phyloP scores from a whole-genome alignment of 805 yeast genomes.

The Starmerella vitae region DNA sequence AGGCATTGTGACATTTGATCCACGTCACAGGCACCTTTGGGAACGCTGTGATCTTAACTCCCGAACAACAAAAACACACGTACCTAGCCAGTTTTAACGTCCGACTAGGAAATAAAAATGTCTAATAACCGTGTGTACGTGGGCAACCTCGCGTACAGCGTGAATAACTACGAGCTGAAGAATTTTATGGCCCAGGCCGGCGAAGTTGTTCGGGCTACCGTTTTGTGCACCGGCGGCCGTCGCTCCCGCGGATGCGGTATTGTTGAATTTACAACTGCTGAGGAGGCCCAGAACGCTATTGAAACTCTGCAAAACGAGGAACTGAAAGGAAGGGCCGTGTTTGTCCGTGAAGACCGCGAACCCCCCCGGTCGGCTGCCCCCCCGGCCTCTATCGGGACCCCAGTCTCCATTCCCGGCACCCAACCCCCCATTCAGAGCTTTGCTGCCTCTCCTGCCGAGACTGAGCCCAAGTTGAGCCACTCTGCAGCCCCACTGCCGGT shows the following conservation, averaged over 20 bases:
- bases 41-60: not conserved
- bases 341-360: constrained; percentile 83
- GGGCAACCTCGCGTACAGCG: constrained; percentile 32
- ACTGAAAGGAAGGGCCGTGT: constrained; percentile 62
- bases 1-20: not conserved
- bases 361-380: constrained; percentile 32
- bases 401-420: not conserved
- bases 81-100: not conserved
- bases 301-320: constrained; percentile 54
- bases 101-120: constrained; percentile 1
- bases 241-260: constrained; percentile 79
- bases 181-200: constrained; percentile 73
- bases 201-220: constrained; percentile 64
- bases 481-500: not conserved
- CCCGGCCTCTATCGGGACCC: not conserved
- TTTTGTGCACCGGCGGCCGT: constrained; percentile 51
- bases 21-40: not conserved
- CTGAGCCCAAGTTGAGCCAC: not conserved
- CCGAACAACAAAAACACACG: not conserved
- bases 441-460: not conserved
- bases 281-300: constrained; percentile 62
- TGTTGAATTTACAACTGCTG: constrained; percentile 52
- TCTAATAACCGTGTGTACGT: constrained; percentile 31
- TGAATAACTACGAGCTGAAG: constrained; percentile 39
- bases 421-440: not conserved